Conservation (phyloP, 805 yeast genomes). For the Hanseniaspora valbyensis region DNA sequence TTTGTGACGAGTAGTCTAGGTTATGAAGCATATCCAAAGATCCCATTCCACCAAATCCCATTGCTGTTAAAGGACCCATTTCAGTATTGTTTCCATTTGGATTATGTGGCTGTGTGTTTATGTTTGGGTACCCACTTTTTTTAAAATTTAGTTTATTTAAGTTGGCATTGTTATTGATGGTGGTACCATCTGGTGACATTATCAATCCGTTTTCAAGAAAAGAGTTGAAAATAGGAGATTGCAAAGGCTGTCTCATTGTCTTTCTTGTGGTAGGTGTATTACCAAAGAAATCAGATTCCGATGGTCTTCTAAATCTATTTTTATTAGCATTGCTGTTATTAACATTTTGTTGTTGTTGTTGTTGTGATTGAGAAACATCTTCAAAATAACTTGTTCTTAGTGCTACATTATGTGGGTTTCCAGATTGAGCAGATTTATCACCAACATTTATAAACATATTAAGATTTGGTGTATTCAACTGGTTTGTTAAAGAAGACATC, state of each 20-base stretch:
- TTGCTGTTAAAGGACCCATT: neutral
- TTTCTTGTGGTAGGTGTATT: neutral
- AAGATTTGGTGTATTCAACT: constrained; percentile 9
- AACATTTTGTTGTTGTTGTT: neutral
- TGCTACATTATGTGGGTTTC: neutral
- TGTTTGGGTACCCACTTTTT: neutral
- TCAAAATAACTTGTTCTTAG: neutral
- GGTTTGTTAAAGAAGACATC: neutral
- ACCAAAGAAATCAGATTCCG: neutral
- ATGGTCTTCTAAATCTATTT: neutral
- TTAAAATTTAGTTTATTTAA: neutral
- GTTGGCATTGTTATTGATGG: no score
- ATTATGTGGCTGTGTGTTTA: neutral
- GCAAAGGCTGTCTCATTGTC: neutral
- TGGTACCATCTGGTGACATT: constrained; percentile 9
- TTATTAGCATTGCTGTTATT: no score
- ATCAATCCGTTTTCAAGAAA: constrained; percentile 13
- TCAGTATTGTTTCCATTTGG: no score
- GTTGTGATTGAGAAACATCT: neutral
- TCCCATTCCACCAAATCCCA: neutral
- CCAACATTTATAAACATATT: constrained; percentile 5
- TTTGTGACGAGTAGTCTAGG: no score
- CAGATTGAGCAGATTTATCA: neutral
- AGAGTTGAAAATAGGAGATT: constrained; percentile 9
- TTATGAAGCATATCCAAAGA: neutral